A percentile compares a stretch with the other conserved stretches of the same genome.
These are phyloP conservation scores for Cenchrus americanus DNA, from an alignment of 176 grass and related monocot species.

Conservation along the genomic window DNA sequence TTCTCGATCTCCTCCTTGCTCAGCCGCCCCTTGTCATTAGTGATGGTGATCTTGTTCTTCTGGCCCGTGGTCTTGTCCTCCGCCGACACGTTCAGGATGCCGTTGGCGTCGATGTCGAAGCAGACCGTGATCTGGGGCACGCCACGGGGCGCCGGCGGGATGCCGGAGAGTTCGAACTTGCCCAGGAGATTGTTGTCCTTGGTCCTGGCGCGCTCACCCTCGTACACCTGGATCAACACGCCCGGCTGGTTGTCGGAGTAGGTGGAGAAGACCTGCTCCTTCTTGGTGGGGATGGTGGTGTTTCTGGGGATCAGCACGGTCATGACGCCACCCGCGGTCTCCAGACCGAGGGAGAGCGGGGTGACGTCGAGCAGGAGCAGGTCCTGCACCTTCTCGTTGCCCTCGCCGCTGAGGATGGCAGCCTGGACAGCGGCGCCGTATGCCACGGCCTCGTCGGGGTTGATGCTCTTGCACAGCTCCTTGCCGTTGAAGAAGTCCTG, in stretches of 20 bases:
- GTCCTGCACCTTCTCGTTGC: conserved; percentile 95
- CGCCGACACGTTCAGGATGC: conserved; percentile 64
- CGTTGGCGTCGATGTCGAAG: conserved; percentile 77
- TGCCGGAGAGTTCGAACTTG: conserved; percentile 73
- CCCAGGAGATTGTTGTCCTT: conserved; percentile 78
- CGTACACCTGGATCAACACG: conserved; percentile 80
- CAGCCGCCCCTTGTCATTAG: conserved; percentile 65
- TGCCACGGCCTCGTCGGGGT: conserved; percentile 97
- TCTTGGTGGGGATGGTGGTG: conserved; percentile 89
- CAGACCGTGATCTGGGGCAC: conserved; percentile 73
- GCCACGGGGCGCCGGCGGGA: conserved; percentile 52
- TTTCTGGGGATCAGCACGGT: conserved; percentile 79
- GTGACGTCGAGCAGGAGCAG: conserved; percentile 83
- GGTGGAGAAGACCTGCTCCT: conserved; percentile 87
- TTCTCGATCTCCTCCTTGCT: conserved; percentile 82
- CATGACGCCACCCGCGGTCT: conserved; percentile 86
- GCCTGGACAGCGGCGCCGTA: conserved; percentile 90
- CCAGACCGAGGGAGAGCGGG: conserved; percentile 62
- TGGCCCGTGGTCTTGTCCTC: conserved; percentile 76
- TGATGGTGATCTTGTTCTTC: conserved; percentile 79
- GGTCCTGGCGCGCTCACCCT: conserved; percentile 69
- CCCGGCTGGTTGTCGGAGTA: conserved; percentile 85
- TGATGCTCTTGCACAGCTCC: conserved; percentile 99
- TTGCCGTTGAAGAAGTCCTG: conserved; percentile 99
- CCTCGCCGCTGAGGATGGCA: conserved; percentile 93